phyloP scores from a whole-genome alignment of 768 basidiomycete genomes.

The Pleurotus tuoliensis region DNA sequence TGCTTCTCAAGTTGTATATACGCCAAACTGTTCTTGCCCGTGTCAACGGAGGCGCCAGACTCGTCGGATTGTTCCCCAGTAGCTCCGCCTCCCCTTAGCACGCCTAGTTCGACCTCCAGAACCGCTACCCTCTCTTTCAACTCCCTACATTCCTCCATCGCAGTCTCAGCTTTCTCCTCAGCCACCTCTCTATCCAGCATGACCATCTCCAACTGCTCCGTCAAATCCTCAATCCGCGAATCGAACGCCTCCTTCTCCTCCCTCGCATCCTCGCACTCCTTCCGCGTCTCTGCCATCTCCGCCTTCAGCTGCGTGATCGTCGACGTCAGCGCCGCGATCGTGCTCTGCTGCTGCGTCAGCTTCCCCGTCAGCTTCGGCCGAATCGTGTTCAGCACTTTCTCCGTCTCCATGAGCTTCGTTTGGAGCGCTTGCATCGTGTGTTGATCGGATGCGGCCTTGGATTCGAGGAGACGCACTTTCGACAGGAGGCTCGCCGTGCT shows the following conservation, averaged over 20 bases:
- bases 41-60: slow-evolving; percentile 19
- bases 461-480: slow-evolving; percentile 82
- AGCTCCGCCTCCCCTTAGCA: slow-evolving; percentile 60
- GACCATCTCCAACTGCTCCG: slow-evolving; percentile 92
- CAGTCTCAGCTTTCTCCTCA: slow-evolving; percentile 84
- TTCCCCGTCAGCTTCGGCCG: slow-evolving; percentile 92
- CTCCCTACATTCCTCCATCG: slow-evolving; percentile 75
- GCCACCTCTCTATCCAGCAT: slow-evolving; percentile 96
- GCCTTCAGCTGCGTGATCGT: slow-evolving; percentile 1
- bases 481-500: slow-evolving; percentile 5
- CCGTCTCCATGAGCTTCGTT: slow-evolving; percentile 76
- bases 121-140: slow-evolving; percentile 75
- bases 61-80: slow-evolving; percentile 16
- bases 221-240: slow-evolving; percentile 45
- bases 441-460: slow-evolving; percentile 81
- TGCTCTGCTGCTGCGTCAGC: slow-evolving; percentile 62
- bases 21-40: slow-evolving; percentile 55
- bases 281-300: not conserved
- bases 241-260: slow-evolving; percentile 5
- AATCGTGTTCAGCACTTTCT: slow-evolving; percentile 68
- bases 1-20: slow-evolving; percentile 93
- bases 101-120: slow-evolving; percentile 78
- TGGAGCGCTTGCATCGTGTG: slow-evolving; percentile 84
- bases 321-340: slow-evolving; percentile 5
- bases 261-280: not conserved